These are phyloP conservation scores for Monilinia fructicola DNA, from an alignment of 2,329 filamentous ascomycete genomes.

Conservation along the genomic window DNA sequence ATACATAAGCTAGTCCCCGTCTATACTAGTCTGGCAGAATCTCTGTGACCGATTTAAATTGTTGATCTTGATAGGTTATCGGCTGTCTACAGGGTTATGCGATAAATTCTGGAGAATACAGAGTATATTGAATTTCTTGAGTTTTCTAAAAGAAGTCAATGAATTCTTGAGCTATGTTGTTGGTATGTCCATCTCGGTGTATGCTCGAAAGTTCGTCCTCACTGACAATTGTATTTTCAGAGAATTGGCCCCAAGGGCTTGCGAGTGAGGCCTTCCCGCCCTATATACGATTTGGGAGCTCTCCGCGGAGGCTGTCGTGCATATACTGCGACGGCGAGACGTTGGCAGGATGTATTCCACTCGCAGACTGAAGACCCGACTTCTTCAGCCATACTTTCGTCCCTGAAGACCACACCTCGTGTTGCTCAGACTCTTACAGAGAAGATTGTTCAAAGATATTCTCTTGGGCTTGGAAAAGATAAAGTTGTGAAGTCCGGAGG, in stretches of 20 bases:
- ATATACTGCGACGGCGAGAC: constrained; percentile 37
- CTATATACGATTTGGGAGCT: constrained; percentile 33
- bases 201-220: neutral
- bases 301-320: constrained; percentile 32
- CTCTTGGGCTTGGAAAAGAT: constrained; percentile 70
- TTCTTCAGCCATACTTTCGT: constrained; percentile 54
- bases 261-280: constrained; percentile 35
- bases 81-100: neutral
- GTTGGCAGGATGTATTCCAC: constrained; percentile 58
- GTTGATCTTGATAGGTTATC: constrained; percentile 11
- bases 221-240: neutral
- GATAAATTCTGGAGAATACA: constrained; percentile 21
- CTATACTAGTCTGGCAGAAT: neutral
- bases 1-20: neutral
- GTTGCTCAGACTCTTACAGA: constrained; percentile 78
- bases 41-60: neutral
- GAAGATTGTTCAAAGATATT: constrained; percentile 84
- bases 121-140: constrained; percentile 9
- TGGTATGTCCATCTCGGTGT: constrained; percentile 4
- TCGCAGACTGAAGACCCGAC: constrained; percentile 59
- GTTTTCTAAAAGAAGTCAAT: constrained; percentile 10
- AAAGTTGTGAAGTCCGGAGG: constrained; percentile 71
- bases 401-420: constrained; percentile 44
- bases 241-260: constrained; percentile 37
- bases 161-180: constrained; percentile 22